phyloP scores from a whole-genome alignment of 257 asterid species.

The Solanum stenotomum region DNA sequence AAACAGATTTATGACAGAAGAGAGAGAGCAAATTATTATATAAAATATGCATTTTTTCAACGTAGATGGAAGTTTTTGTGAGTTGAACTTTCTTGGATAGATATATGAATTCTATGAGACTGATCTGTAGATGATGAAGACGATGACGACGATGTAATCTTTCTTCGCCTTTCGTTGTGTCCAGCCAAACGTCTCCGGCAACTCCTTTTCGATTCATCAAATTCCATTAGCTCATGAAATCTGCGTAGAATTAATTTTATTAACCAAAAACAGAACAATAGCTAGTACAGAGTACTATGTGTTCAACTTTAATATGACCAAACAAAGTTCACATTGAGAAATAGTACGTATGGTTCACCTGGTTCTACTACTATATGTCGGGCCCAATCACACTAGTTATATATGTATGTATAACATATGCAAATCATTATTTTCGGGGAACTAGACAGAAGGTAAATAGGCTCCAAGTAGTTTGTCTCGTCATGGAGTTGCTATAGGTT shows the following conservation, averaged over 20 bases:
- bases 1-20: constrained; percentile 57
- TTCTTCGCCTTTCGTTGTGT: constrained; percentile 71
- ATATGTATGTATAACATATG: too few relatives aligned
- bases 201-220: constrained; percentile 29
- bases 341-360: background rate
- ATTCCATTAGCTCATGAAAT: constrained; percentile 26
- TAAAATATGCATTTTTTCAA: background rate
- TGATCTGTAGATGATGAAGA: constrained; percentile 6
- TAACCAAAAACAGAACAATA: background rate
- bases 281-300: background rate
- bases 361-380: background rate
- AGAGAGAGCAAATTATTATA: constrained; percentile 49
- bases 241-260: background rate
- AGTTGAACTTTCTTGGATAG: constrained; percentile 33
- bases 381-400: background rate
- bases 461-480: background rate
- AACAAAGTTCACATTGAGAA: background rate
- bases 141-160: background rate
- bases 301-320: background rate
- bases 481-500: background rate
- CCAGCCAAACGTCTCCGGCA: constrained; percentile 32
- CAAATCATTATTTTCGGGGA: too few relatives aligned
- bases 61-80: constrained; percentile 38
- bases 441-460: too few relatives aligned
- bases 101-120: constrained; percentile 24